Conservation (phyloP, 2,329 filamentous ascomycete genomes). For the Cladosporium sp. region DNA sequence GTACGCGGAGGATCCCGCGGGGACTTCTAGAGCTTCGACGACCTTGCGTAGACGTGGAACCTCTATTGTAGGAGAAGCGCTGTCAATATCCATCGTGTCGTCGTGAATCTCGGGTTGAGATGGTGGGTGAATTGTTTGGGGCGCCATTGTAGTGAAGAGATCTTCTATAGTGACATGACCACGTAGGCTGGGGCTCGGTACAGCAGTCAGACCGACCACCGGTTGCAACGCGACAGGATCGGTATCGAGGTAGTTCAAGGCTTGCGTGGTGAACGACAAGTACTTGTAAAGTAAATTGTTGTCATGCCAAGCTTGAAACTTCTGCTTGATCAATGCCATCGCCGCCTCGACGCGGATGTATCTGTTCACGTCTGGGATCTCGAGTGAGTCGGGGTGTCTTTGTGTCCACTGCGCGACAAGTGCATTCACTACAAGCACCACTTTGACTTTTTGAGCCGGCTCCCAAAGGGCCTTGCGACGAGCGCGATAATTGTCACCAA, state of each 20-base stretch:
- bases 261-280: too few relatives aligned
- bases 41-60: not conserved
- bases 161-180: slow-evolving; percentile 10
- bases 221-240: not conserved
- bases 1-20: not conserved
- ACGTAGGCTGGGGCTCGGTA: not conserved
- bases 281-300: slow-evolving; percentile 23
- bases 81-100: not conserved
- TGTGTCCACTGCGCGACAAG: not conserved
- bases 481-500: slow-evolving; percentile 29
- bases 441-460: not conserved
- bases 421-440: not conserved
- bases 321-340: not conserved
- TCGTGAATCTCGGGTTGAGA: not conserved
- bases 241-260: too few relatives aligned
- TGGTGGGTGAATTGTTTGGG: too few relatives aligned
- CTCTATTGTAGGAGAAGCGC: too few relatives aligned
- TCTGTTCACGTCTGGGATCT: not conserved
- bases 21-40: not conserved
- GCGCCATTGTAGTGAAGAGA: slow-evolving; percentile 6
- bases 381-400: not conserved
- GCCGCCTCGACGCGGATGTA: not conserved
- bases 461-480: slow-evolving; percentile 18
- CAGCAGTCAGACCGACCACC: not conserved
- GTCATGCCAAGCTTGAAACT: slow-evolving; percentile 24